phyloP scores from a whole-genome alignment of 768 basidiomycete genomes.

The Boletus vinaceobasis region DNA sequence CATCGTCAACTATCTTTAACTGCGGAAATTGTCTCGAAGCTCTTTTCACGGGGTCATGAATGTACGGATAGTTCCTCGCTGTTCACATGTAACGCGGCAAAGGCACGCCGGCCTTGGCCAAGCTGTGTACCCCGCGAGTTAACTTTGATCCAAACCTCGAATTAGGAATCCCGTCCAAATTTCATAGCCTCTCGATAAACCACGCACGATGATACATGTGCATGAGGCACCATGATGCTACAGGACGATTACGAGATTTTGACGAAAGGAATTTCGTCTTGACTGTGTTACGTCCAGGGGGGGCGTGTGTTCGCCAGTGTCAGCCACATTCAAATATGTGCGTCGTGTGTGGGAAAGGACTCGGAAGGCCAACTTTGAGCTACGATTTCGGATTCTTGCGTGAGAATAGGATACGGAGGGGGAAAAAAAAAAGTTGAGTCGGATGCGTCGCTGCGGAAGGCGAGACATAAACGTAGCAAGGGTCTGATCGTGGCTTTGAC shows the following conservation, averaged over 20 bases:
- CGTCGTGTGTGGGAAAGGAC: neutral
- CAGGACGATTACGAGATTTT: constrained; percentile 16
- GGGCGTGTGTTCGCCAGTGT: constrained; percentile 5
- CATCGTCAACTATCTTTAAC: constrained; percentile 12
- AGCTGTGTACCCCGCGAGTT: constrained; percentile 15
- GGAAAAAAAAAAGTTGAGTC: neutral
- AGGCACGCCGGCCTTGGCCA: constrained; percentile 6
- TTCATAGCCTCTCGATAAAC: neutral
- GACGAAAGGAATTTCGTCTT: neutral
- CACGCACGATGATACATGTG: constrained; percentile 9
- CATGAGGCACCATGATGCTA: constrained; percentile 4
- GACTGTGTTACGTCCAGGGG: constrained; percentile 15
- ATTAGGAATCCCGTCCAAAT: constrained; percentile 14
- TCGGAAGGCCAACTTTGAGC: neutral
- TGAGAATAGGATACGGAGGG: neutral
- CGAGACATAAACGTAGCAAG: constrained; percentile 2
- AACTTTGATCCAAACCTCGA: constrained; percentile 21
- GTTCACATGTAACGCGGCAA: constrained; percentile 18
- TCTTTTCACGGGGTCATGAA: constrained; percentile 14
- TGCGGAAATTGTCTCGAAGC: constrained; percentile 22
- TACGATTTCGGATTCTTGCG: neutral
- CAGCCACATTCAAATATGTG: constrained; percentile 2
- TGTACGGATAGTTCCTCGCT: constrained; percentile 1
- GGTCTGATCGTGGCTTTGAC: constrained; percentile 8
- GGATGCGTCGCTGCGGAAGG: neutral